Evolutionary conservation across 2,329 filamentous ascomycete species (phyloP).

Genomic region (Achaetomium macrosporum): DNA sequence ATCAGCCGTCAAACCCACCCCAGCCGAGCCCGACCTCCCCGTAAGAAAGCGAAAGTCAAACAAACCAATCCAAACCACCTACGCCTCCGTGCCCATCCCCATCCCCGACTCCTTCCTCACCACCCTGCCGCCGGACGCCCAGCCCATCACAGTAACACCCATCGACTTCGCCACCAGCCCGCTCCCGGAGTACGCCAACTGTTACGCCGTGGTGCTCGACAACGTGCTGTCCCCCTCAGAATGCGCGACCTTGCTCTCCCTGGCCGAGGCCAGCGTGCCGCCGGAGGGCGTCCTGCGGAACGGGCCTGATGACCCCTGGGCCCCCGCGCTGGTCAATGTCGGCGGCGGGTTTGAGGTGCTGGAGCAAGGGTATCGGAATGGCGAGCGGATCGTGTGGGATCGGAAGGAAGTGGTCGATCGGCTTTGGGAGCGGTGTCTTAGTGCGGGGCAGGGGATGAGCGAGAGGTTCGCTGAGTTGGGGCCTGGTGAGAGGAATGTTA

Average conservation of each 20-base stretch:
- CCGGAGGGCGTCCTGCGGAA: slow-evolving; percentile 18
- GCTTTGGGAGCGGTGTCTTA: slow-evolving; percentile 54
- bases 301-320: slow-evolving; percentile 43
- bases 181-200: slow-evolving; percentile 47
- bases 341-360: slow-evolving; percentile 56
- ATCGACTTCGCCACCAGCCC: slow-evolving; percentile 49
- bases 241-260: slow-evolving; percentile 48
- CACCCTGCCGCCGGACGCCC: slow-evolving; percentile 34
- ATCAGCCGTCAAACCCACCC: not conserved
- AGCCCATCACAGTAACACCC: slow-evolving; percentile 39
- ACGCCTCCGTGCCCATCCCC: slow-evolving; percentile 29
- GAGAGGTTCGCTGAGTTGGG: slow-evolving; percentile 34
- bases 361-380: slow-evolving; percentile 55
- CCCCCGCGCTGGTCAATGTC: slow-evolving; percentile 61
- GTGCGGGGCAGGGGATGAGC: slow-evolving; percentile 35
- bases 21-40: not conserved
- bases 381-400: slow-evolving; percentile 75
- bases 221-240: slow-evolving; percentile 57
- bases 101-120: slow-evolving; percentile 44
- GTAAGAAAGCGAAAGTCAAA: not conserved
- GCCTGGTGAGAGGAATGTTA: slow-evolving; percentile 14
- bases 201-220: slow-evolving; percentile 59
- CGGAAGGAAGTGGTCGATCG: slow-evolving; percentile 53
- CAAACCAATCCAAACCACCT: slow-evolving; percentile 27
- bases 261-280: slow-evolving; percentile 49